Conservation (phyloP, 352 stramenopile species). For the Lagenidium giganteum region DNA sequence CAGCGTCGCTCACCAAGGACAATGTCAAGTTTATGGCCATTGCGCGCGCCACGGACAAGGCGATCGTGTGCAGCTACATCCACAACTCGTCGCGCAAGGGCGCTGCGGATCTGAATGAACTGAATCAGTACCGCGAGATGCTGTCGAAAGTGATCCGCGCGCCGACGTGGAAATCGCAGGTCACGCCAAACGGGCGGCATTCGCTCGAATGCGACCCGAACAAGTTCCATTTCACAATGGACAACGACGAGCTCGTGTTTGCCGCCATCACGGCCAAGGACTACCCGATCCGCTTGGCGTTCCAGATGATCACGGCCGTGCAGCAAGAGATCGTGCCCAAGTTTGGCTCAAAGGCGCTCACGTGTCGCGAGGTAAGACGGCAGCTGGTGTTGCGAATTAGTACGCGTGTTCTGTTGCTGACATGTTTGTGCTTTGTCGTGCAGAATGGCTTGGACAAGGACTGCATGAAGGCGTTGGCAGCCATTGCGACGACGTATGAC, state of each 20-base stretch:
- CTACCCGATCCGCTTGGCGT: slow-evolving; percentile 77
- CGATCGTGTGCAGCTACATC: slow-evolving; percentile 73
- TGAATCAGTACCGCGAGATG: slow-evolving; percentile 74
- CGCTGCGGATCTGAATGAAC: slow-evolving; percentile 49
- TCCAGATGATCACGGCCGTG: slow-evolving; percentile 73
- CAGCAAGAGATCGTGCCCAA: slow-evolving; percentile 78
- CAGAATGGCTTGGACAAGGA: slow-evolving; percentile 77
- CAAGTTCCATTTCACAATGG: slow-evolving; percentile 88
- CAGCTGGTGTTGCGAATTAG: background rate
- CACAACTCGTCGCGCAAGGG: slow-evolving; percentile 44
- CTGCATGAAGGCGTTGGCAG: slow-evolving; percentile 50
- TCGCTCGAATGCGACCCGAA: slow-evolving; percentile 84
- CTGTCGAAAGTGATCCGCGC: slow-evolving; percentile 75
- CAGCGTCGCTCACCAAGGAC: slow-evolving; percentile 51
- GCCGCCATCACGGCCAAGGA: slow-evolving; percentile 73
- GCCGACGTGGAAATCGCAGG: slow-evolving; percentile 82
- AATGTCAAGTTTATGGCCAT: slow-evolving; percentile 85
- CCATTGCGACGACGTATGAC: slow-evolving; percentile 70
- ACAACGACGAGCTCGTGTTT: slow-evolving; percentile 86
- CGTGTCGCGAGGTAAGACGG: slow-evolving; percentile 60
- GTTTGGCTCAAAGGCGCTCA: slow-evolving; percentile 68
- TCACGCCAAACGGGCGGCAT: slow-evolving; percentile 80
- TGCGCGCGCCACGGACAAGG: slow-evolving; percentile 74
- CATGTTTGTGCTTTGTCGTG: background rate
- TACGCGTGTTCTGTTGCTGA: background rate